Evolutionary conservation across 2,329 filamentous ascomycete species (phyloP).

Genomic region (Fusarium xylarioides): DNA sequence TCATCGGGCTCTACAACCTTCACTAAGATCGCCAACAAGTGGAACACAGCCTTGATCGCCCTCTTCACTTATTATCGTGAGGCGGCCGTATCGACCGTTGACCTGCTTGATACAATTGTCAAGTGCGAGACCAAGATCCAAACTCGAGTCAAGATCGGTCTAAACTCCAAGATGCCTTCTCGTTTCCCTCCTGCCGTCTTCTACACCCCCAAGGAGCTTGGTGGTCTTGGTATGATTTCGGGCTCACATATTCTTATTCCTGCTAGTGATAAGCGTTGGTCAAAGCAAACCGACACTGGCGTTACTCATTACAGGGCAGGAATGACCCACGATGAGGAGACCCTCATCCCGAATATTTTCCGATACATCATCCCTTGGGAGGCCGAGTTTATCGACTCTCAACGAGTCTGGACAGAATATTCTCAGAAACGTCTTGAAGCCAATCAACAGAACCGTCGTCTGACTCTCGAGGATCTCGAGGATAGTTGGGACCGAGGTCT

Average conservation of each 20-base stretch:
- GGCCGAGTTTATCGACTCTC: constrained; percentile 97
- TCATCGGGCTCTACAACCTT: constrained; percentile 99
- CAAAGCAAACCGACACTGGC: constrained; percentile 95
- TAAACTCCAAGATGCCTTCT: constrained; percentile 99
- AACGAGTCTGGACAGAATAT: constrained; percentile 99
- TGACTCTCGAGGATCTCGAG: constrained; percentile 95
- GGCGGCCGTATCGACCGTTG: constrained; percentile 93
- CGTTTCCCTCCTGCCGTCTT: constrained; percentile 98
- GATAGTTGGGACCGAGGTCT: constrained; percentile 98
- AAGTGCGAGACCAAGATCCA: constrained; percentile 99
- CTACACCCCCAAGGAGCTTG: constrained; percentile 97
- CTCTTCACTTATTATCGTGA: constrained; percentile 99
- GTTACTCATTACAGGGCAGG: constrained; percentile 97
- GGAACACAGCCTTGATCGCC: constrained; percentile 97
- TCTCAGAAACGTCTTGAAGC: constrained; percentile 97
- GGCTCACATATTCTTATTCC: constrained; percentile 98
- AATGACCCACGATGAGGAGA: constrained; percentile 99
- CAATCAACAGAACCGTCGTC: constrained; percentile 93
- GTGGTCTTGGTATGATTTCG: constrained; percentile 98
- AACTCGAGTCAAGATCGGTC: constrained; percentile 96
- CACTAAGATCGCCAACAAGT: constrained; percentile 99
- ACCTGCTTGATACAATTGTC: constrained; percentile 94
- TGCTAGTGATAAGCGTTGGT: constrained; percentile 97
- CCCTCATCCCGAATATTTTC: constrained; percentile 98
- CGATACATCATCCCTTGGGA: constrained; percentile 99